These are phyloP conservation scores for Venturia nashicola DNA, from an alignment of 2,329 filamentous ascomycete genomes.

Conservation along the genomic window DNA sequence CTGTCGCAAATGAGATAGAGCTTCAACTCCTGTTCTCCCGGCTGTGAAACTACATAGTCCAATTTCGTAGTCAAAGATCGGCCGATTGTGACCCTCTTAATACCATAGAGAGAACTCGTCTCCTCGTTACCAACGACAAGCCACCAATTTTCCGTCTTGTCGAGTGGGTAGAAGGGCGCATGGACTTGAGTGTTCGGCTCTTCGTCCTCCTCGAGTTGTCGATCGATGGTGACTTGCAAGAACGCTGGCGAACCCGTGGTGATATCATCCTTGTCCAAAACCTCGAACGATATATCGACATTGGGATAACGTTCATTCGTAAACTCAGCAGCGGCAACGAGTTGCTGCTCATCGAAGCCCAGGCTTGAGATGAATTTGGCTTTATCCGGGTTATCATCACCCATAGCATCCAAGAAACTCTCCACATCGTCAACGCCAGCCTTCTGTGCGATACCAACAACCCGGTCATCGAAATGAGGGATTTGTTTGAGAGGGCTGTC, in stretches of 20 bases:
- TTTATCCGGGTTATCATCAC: slow-evolving; percentile 81
- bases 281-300: slow-evolving; percentile 77
- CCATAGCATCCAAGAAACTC: slow-evolving; percentile 98
- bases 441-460: slow-evolving; percentile 70
- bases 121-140: slow-evolving; percentile 88
- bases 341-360: slow-evolving; percentile 65
- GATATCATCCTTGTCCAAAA: slow-evolving; percentile 70
- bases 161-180: slow-evolving; percentile 82
- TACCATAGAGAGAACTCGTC: slow-evolving; percentile 75
- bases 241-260: slow-evolving; percentile 70
- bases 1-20: slow-evolving; percentile 94
- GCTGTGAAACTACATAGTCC: slow-evolving; percentile 76
- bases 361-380: slow-evolving; percentile 64
- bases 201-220: slow-evolving; percentile 63
- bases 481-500: slow-evolving; percentile 97
- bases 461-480: slow-evolving; percentile 77
- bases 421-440: slow-evolving; percentile 85
- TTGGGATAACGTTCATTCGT: slow-evolving; percentile 96
- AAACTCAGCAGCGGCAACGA: slow-evolving; percentile 83
- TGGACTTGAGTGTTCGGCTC: slow-evolving; percentile 76
- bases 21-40: slow-evolving; percentile 78
- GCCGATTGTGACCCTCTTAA: slow-evolving; percentile 86
- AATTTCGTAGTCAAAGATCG: slow-evolving; percentile 65
- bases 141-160: slow-evolving; percentile 99
- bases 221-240: slow-evolving; percentile 71